phyloP scores from a whole-genome alignment of 768 basidiomycete genomes.

The Cyclocybe cylindracea region DNA sequence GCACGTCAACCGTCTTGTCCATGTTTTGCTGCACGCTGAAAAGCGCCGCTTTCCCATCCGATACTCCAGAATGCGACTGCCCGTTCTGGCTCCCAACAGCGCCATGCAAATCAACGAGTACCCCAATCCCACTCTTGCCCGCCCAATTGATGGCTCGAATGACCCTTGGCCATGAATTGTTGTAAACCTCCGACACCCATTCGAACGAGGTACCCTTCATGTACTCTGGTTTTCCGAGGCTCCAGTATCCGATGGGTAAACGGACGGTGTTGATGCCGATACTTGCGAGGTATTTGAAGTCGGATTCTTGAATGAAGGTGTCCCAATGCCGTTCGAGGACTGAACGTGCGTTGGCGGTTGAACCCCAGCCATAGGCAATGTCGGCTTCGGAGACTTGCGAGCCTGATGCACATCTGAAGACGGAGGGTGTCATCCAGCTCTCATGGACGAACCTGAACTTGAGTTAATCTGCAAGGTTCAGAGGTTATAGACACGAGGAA shows the following conservation, averaged over 20 bases:
- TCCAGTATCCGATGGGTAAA: conserved; percentile 63
- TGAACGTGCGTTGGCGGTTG: conserved; percentile 39
- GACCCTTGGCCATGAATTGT: conserved; percentile 69
- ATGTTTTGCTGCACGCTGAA: conserved; percentile 47
- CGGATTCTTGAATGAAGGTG: conserved; percentile 62
- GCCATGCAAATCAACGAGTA: conserved; percentile 69
- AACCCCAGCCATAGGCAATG: conserved; percentile 65
- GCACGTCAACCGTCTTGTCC: conserved; percentile 51
- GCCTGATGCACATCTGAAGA: conserved; percentile 60
- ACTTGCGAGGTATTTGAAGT: conserved; percentile 65
- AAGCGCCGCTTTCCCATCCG: conserved; percentile 49
- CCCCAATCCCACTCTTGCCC: conserved; percentile 59
- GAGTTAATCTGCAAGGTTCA: background rate
- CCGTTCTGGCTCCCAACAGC: conserved; percentile 79
- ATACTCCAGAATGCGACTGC: conserved; percentile 70
- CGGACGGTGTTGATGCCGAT: conserved; percentile 74
- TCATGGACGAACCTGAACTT: conserved; percentile 69
- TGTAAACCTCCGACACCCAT: conserved; percentile 49
- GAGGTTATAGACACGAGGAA: background rate
- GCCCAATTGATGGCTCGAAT: conserved; percentile 65
- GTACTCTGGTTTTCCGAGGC: conserved; percentile 50
- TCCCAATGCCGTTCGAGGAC: conserved; percentile 78
- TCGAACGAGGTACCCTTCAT: conserved; percentile 69
- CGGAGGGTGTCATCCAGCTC: conserved; percentile 71
- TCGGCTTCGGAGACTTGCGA: conserved; percentile 58